These are phyloP conservation scores for Iris macrosiphon DNA, from an alignment of 106 monocot species.

Conservation along the genomic window DNA sequence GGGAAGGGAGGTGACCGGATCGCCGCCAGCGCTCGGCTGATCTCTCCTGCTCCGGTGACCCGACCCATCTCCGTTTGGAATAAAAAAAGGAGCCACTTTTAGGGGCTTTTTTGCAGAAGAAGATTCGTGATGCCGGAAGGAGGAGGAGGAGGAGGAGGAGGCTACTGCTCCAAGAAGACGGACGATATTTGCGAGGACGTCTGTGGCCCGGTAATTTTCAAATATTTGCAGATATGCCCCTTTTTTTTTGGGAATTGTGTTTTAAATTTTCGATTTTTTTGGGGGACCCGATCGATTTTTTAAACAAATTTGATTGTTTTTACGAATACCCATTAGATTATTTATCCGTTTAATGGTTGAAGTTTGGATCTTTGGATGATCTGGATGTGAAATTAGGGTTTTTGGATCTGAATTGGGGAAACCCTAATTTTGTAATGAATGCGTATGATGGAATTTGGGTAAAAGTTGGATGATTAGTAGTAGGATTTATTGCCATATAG, in stretches of 20 bases:
- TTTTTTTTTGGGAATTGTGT: neutral
- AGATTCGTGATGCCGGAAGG: constrained; percentile 25
- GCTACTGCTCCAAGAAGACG: constrained; percentile 55
- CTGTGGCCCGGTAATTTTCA: constrained; percentile 54
- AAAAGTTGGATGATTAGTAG: no score
- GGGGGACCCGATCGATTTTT: neutral
- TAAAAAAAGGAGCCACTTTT: neutral
- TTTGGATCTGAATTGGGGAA: no score
- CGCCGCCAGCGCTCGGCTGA: neutral
- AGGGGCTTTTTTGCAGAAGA: neutral
- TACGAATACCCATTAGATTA: no score
- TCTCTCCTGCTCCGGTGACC: neutral
- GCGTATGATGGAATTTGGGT: no score
- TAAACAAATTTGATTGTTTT: no score
- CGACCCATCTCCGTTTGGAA: neutral
- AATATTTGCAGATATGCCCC: neutral
- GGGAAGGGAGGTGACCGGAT: neutral
- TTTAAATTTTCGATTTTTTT: neutral
- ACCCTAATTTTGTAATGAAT: no score
- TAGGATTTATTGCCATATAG: no score
- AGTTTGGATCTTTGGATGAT: no score
- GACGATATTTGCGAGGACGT: constrained; percentile 67
- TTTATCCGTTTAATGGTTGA: no score
- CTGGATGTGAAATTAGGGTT: no score
- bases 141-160: constrained; percentile 36